Percentiles rank a stretch among this genome's conserved stretches.
Evolutionary conservation across 768 basidiomycete species (phyloP).

Genomic region (Strobilomyces echinocephalus): DNA sequence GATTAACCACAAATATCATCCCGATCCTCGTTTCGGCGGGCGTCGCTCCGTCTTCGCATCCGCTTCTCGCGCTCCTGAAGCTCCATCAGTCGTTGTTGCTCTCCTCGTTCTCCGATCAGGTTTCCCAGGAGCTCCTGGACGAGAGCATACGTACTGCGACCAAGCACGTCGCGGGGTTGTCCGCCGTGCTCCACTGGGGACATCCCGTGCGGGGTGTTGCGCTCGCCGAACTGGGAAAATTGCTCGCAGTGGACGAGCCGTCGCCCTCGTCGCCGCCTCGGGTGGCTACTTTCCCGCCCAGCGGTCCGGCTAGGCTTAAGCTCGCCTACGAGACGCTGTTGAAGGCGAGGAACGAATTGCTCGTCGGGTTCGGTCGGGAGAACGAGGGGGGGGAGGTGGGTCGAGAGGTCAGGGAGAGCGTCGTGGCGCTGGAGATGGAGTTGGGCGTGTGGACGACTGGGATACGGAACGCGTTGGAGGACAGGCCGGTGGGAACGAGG

Average conservation of each 20-base stretch:
- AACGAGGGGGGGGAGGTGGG: slow-evolving; percentile 75
- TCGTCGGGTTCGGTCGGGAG: slow-evolving; percentile 64
- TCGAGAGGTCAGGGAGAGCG: slow-evolving; percentile 49
- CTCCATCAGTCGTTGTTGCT: slow-evolving; percentile 68
- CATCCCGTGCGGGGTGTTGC: slow-evolving; percentile 79
- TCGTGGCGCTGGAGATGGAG: slow-evolving; percentile 68
- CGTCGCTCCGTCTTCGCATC: slow-evolving; percentile 65
- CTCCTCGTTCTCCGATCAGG: slow-evolving; percentile 37
- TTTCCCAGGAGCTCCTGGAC: slow-evolving; percentile 53
- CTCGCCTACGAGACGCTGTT: slow-evolving; percentile 63
- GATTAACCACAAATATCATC: slow-evolving; percentile 60
- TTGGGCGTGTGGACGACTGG: slow-evolving; percentile 65
- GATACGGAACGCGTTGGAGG: slow-evolving; percentile 50
- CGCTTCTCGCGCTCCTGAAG: slow-evolving; percentile 70
- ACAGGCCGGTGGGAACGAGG: slow-evolving; percentile 20
- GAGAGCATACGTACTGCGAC: slow-evolving; percentile 56
- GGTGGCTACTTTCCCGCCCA: slow-evolving; percentile 52
- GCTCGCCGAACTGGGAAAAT: slow-evolving; percentile 74
- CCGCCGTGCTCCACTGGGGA: slow-evolving; percentile 48
- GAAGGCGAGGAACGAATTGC: slow-evolving; percentile 54
- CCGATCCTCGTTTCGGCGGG: slow-evolving; percentile 57
- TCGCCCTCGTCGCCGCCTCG: slow-evolving; percentile 29
- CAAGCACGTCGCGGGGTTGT: slow-evolving; percentile 50
- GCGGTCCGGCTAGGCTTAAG: slow-evolving; percentile 56
- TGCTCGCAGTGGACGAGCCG: slow-evolving; percentile 75